Evolutionary conservation across 2,329 filamentous ascomycete genomes (phyloP), one percentile per base, ranked within the genome.

Genomic region (Neophaeococcomyces aloes): DNA sequence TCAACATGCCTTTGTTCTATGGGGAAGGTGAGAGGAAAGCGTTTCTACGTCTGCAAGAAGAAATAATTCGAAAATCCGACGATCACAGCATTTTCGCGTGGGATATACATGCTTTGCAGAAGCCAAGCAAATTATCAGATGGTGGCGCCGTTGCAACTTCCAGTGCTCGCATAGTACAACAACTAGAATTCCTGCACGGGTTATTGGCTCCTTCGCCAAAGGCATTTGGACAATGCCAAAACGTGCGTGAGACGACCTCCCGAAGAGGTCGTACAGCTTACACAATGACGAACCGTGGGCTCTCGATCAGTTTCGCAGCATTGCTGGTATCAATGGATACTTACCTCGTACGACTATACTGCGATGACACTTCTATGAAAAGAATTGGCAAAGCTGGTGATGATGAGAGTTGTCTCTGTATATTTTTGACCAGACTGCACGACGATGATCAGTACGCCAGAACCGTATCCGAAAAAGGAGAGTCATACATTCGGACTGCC

Each of bases 1-100:
- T 71, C 18, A 61, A 65, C 29, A 68, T 71, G 61, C 60, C 67
- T 0, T 49, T 69, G 3, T 39, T 70, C 0, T 71, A 71, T 38
- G 68, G 67, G 1, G 58, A 61, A 32, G 55, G 56, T 5, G n/a
- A n/a, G n/a, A 41, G 43, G 7, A 55, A 50, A 14, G 57, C 57
- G 7, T 60, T 59, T 25, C 18, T 31, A 25, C 30, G 52, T 3
- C 42, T 53, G 2, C 51, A 53, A 25, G 44, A 50, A 38, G 38
- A 49, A 39, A 54, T 54, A 23, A 46, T 54, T 36, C 45, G 30
- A 2, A 13, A 21, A 2, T 41, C 45, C 4, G 44, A 46, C 34
- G 52, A 54, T 38, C 43, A 45, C 7, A 47, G 40, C 14, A 51
- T 53, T 10, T 50, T 54, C 8, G 4, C 27, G 3, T 40, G 38